A percentile compares a stretch with the other conserved stretches of the same genome.
Conservation (phyloP, 108 stramenopile genomes). For the Fragilariopsis cylindrus region DNA sequence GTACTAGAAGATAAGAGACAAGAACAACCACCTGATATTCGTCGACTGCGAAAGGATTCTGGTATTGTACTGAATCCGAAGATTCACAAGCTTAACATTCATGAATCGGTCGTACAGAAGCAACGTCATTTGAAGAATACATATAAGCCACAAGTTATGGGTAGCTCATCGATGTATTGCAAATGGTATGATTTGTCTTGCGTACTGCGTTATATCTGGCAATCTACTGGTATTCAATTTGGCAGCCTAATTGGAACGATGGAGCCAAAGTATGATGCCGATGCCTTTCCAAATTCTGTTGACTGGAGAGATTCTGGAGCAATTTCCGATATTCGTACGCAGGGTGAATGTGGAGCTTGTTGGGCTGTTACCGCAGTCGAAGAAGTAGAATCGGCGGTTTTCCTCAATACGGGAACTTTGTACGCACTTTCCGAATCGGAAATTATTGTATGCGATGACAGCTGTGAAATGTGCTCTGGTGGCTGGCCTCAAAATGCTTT, state of each 20-base stretch:
- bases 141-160: not conserved
- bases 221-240: slow-evolving; percentile 41
- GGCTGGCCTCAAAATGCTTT: slow-evolving; percentile 92
- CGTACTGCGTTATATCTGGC: slow-evolving; percentile 58
- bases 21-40: not conserved
- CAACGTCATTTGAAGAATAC: slow-evolving; percentile 20
- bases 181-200: slow-evolving; percentile 79
- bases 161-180: slow-evolving; percentile 37
- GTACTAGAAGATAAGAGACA: slow-evolving; percentile 24
- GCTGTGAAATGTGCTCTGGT: slow-evolving; percentile 80
- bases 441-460: slow-evolving; percentile 72
- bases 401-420: slow-evolving; percentile 63
- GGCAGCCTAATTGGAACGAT: slow-evolving; percentile 57
- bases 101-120: slow-evolving; percentile 34
- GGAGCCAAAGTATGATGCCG: slow-evolving; percentile 62
- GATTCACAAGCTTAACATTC: slow-evolving; percentile 28
- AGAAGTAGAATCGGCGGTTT: slow-evolving; percentile 80
- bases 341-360: slow-evolving; percentile 84
- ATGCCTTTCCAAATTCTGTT: slow-evolving; percentile 53
- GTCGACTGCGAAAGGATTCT: slow-evolving; percentile 11
- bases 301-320: slow-evolving; percentile 86
- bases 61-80: slow-evolving; percentile 38
- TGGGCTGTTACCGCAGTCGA: slow-evolving; percentile 92
- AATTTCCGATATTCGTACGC: slow-evolving; percentile 67
- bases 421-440: slow-evolving; percentile 72